Conservation (phyloP, 306 rosid genomes). For the Morella rubra region DNA sequence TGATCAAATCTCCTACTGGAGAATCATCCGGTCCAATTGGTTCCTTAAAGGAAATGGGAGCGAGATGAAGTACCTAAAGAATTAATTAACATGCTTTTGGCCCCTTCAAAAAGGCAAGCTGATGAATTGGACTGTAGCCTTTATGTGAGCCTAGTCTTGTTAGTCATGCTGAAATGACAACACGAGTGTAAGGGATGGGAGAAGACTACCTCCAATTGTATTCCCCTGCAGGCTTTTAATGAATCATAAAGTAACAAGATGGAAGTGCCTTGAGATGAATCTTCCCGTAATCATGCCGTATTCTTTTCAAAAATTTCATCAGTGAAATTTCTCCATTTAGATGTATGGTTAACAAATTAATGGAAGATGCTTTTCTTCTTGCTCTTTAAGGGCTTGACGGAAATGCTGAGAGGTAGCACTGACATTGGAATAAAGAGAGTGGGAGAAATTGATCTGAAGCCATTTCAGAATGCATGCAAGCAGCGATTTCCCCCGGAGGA, state of each 20-base stretch:
- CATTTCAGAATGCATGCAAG: conserved; percentile 63
- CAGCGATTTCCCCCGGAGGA: conserved; percentile 51
- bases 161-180: neutral
- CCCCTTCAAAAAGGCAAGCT: neutral
- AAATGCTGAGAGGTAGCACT: conserved; percentile 37
- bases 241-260: neutral
- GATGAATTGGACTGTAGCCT: too few species aligned
- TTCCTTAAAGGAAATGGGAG: neutral
- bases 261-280: neutral
- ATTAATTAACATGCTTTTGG: neutral
- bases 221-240: neutral
- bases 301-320: neutral
- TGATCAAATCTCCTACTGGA: too few species aligned
- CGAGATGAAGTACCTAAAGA: neutral
- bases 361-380: neutral
- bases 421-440: conserved; percentile 80
- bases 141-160: neutral
- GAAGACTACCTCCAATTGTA: neutral
- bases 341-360: neutral
- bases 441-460: conserved; percentile 84
- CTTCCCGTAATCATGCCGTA: neutral
- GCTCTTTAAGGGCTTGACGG: conserved; percentile 59
- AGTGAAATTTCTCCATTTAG: neutral
- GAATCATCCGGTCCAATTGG: neutral
- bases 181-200: neutral